Evolutionary conservation across 768 basidiomycete species (phyloP).

Genomic region (Nevesoporus exiguus): DNA sequence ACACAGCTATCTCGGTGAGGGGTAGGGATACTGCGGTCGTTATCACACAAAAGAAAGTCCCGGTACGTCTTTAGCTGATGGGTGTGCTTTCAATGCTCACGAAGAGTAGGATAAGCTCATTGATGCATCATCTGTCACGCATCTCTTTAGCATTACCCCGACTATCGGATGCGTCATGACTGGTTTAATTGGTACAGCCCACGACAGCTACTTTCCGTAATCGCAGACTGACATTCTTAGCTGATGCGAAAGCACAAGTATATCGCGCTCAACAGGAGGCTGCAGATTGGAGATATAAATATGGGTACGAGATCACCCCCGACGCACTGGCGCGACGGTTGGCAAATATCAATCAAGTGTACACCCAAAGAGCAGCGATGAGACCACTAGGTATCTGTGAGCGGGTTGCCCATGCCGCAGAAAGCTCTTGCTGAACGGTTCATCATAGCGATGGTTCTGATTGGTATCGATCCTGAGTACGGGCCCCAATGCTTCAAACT

Average conservation of each 20-base stretch:
- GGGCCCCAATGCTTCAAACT: conserved; percentile 99
- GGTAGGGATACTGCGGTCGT: conserved; percentile 95
- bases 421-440: conserved; percentile 1
- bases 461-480: conserved; percentile 85
- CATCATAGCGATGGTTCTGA: conserved; percentile 84
- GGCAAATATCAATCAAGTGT: conserved; percentile 98
- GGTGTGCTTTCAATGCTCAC: neutral
- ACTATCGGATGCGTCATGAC: conserved; percentile 98
- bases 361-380: conserved; percentile 97
- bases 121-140: conserved; percentile 90
- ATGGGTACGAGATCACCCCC: conserved; percentile 97
- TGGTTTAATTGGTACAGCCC: conserved; percentile 78
- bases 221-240: conserved; percentile 37
- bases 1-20: conserved; percentile 88
- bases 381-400: conserved; percentile 91
- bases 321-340: conserved; percentile 92
- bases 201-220: neutral
- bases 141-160: conserved; percentile 93
- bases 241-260: conserved; percentile 91
- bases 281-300: conserved; percentile 91
- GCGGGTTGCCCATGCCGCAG: conserved; percentile 23
- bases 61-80: conserved; percentile 52
- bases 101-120: conserved; percentile 86
- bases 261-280: conserved; percentile 83
- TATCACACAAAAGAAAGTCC: conserved; percentile 98